phyloP scores from a whole-genome alignment of 768 basidiomycete genomes.

The Epithele typhae region DNA sequence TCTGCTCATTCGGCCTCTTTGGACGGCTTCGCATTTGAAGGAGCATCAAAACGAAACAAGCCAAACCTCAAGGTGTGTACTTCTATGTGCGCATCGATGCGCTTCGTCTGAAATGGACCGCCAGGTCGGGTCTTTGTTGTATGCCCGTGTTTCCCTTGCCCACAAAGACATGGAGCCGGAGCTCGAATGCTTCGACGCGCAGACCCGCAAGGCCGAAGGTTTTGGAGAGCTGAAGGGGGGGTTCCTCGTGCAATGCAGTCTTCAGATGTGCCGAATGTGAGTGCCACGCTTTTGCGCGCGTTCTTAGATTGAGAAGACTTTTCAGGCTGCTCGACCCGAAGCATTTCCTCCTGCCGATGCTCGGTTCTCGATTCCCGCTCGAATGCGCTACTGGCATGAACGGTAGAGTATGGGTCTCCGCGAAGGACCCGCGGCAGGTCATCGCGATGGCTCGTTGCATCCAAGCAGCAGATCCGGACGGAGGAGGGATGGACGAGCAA shows the following conservation, averaged over 20 bases:
- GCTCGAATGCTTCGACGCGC: slow-evolving; percentile 92
- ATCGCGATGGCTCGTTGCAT: slow-evolving; percentile 78
- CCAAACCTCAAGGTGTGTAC: slow-evolving; percentile 81
- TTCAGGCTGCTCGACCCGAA: slow-evolving; percentile 72
- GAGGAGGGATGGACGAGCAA: slow-evolving; percentile 54
- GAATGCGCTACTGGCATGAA: slow-evolving; percentile 90
- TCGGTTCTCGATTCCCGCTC: slow-evolving; percentile 80
- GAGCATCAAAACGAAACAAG: slow-evolving; percentile 90
- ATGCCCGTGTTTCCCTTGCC: slow-evolving; percentile 88
- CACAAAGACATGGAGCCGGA: slow-evolving; percentile 99
- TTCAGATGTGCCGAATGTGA: slow-evolving; percentile 84
- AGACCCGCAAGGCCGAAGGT: slow-evolving; percentile 87
- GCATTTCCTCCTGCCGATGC: slow-evolving; percentile 76
- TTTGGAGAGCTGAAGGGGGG: slow-evolving; percentile 93
- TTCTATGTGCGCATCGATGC: slow-evolving; percentile 1
- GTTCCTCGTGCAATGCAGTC: slow-evolving; percentile 74
- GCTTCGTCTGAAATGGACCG: too few species aligned
- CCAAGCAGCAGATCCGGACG: slow-evolving; percentile 75
- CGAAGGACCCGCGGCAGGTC: slow-evolving; percentile 67
- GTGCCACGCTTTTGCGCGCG: slow-evolving; percentile 25
- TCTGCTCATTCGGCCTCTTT: slow-evolving; percentile 79
- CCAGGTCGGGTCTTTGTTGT: slow-evolving; percentile 92
- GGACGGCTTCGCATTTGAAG: slow-evolving; percentile 92
- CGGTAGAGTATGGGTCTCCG: slow-evolving; percentile 85
- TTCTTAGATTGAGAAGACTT: not conserved